These are phyloP conservation scores for Pneumocystis sp. DNA, from an alignment of 1,139 yeast genomes.

Conservation along the genomic window DNA sequence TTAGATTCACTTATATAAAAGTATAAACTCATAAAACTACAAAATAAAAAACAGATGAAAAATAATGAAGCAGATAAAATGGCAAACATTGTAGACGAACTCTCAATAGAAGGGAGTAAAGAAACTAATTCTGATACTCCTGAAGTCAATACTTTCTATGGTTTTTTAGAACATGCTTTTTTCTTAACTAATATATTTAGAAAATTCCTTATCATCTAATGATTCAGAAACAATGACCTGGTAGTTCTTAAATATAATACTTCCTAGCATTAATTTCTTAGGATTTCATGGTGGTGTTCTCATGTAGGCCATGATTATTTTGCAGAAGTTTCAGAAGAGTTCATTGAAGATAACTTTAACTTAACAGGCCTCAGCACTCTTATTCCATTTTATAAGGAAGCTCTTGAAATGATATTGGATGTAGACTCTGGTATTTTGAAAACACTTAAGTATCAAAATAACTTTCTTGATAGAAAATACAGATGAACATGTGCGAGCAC, in stretches of 20 bases:
- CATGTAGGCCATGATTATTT: constrained; percentile 84
- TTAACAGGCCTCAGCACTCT: constrained; percentile 73
- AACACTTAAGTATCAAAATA: background rate
- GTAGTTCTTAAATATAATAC: background rate
- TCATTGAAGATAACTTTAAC: constrained; percentile 92
- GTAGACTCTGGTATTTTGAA: constrained; percentile 35
- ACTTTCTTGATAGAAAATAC: background rate
- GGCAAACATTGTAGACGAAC: background rate
- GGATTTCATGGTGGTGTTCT: constrained; percentile 84
- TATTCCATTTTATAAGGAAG: constrained; percentile 85
- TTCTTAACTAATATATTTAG: background rate
- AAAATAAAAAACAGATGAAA: background rate
- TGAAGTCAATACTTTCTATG: background rate
- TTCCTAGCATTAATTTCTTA: constrained; percentile 19
- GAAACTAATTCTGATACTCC: background rate
- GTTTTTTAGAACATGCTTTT: background rate
- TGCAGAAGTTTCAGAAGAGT: constrained; percentile 83
- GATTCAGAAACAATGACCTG: background rate
- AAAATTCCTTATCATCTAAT: background rate
- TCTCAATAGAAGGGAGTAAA: background rate
- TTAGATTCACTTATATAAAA: background rate
- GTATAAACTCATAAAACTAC: background rate
- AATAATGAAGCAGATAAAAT: background rate
- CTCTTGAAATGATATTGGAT: constrained; percentile 78
- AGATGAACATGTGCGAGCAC: constrained; percentile 26